phyloP scores from a whole-genome alignment of 2,329 filamentous ascomycete genomes.

The Pseudopyricularia cyperi region DNA sequence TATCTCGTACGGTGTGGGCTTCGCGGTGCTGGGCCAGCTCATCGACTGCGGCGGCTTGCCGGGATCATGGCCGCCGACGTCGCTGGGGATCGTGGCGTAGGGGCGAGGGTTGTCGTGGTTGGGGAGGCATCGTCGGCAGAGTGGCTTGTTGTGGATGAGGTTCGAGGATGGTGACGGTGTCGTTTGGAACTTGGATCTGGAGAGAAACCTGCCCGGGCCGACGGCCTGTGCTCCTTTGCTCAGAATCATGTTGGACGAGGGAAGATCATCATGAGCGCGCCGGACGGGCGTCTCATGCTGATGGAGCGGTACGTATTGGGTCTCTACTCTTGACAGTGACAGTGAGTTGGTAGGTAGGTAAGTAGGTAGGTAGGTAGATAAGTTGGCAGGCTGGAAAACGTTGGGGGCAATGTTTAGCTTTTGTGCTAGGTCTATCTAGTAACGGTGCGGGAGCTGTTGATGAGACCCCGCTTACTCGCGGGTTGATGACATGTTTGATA shows the following conservation, averaged over 20 bases:
- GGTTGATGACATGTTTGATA: background rate
- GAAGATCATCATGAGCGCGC: background rate
- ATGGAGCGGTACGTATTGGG: background rate
- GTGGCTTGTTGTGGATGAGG: background rate
- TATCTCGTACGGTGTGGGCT: slow-evolving; percentile 84
- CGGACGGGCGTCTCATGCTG: background rate
- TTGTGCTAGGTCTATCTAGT: background rate
- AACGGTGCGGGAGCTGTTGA: background rate
- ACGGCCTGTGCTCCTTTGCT: background rate
- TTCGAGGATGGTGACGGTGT: background rate
- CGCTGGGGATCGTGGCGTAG: background rate
- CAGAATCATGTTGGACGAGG: background rate
- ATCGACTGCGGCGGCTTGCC: background rate
- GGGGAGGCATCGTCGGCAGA: background rate
- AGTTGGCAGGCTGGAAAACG: no score
- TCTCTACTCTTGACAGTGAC: background rate
- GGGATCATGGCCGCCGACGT: background rate
- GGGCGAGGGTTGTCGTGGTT: background rate
- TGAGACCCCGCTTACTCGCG: background rate
- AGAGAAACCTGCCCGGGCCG: background rate
- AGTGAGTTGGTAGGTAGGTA: background rate
- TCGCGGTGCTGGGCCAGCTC: slow-evolving; percentile 30
- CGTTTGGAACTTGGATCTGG: background rate
- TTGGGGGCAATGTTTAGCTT: background rate
- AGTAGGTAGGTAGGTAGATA: background rate